These are phyloP conservation scores for Saccharomycopsis javanensis DNA, from an alignment of 805 yeast species.

Conservation along the genomic window DNA sequence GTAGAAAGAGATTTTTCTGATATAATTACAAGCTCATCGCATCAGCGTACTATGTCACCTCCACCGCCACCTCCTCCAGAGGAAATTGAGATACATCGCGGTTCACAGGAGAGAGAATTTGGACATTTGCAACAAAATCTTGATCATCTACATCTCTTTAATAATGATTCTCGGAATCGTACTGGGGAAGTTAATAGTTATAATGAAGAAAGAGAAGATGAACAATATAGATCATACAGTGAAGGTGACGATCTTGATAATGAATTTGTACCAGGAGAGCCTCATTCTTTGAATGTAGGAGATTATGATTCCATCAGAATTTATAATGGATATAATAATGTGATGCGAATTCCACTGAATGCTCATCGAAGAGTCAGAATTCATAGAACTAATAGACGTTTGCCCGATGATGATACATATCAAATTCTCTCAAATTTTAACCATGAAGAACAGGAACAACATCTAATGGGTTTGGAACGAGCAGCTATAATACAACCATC, in stretches of 20 bases:
- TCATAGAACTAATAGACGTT: background rate
- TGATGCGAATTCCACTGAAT: background rate
- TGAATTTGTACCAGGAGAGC: background rate
- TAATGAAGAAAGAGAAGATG: background rate
- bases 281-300: background rate
- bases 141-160: background rate
- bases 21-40: background rate
- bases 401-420: background rate
- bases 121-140: background rate
- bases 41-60: background rate
- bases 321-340: background rate
- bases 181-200: background rate
- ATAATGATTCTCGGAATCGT: background rate
- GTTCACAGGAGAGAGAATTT: background rate
- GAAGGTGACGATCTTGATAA: background rate
- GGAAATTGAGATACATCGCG: background rate
- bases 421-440: background rate
- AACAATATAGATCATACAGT: background rate
- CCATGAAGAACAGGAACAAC: background rate
- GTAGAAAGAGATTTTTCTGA: conserved; percentile 6
- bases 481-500: background rate
- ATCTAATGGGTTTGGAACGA: background rate
- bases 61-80: background rate
- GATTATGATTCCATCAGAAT: background rate
- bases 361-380: background rate